Evolutionary conservation across 768 basidiomycete species (phyloP).

Genomic region (Hypsizygus marmoreus): DNA sequence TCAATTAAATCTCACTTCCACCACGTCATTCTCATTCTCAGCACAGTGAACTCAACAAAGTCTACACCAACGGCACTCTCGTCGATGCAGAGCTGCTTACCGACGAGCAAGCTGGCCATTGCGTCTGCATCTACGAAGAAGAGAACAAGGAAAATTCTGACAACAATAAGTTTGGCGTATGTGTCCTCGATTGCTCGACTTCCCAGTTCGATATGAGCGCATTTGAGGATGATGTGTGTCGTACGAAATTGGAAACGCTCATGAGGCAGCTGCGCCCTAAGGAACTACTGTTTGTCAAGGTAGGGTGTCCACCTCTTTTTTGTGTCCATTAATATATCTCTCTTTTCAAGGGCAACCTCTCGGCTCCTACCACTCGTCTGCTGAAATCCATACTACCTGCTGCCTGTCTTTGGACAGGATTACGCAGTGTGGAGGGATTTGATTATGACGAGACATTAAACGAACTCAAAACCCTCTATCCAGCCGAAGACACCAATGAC

Average conservation of each 20-base stretch:
- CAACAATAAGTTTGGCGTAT: constrained; percentile 77
- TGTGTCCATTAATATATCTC: not conserved
- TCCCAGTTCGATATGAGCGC: constrained; percentile 90
- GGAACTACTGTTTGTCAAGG: constrained; percentile 90
- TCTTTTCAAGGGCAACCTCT: constrained; percentile 71
- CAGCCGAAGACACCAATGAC: constrained; percentile 38
- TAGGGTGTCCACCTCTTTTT: constrained; percentile 26
- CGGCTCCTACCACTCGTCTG: constrained; percentile 78
- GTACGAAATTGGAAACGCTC: constrained; percentile 91
- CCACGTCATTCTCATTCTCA: not conserved
- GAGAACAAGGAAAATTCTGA: constrained; percentile 43
- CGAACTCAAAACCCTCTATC: constrained; percentile 70
- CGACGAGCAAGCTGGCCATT: constrained; percentile 95
- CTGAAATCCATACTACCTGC: constrained; percentile 80
- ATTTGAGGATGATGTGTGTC: constrained; percentile 91
- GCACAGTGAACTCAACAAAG: constrained; percentile 84
- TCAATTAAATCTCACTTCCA: not conserved
- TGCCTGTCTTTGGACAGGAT: constrained; percentile 85
- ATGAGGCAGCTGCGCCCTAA: constrained; percentile 90
- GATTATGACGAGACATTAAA: constrained; percentile 68
- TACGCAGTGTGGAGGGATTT: constrained; percentile 83
- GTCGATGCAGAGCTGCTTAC: constrained; percentile 87
- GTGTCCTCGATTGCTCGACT: constrained; percentile 91
- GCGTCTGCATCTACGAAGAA: constrained; percentile 82
- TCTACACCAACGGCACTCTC: constrained; percentile 95